Base-by-base conservation (phyloP, 2,329 filamentous ascomycete genomes). In the Emergomyces orientalis region DNA sequence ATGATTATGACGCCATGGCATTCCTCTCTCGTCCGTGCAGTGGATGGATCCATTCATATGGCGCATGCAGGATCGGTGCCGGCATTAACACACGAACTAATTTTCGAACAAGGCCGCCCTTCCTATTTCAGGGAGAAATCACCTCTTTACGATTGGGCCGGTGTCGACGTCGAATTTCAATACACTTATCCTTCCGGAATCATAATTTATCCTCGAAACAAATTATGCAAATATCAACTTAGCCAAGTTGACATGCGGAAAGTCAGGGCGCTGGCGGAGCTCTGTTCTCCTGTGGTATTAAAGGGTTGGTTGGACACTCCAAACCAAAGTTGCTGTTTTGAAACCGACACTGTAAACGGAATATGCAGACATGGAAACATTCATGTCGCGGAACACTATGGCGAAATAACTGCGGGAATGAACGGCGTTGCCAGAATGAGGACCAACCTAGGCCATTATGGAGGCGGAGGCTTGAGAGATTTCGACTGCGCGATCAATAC, bases 91-190 rank as follows among this genome's bases (percentile, higher is more conserved):
- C 57, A 59, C 41, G 57, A 59, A 34, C 27, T 59, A 34, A 59
- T 59, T 19, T 59, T 59, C 11, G 57, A 59, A 19, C 14, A 59
- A 41, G 57, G 27, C 17, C 57, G 41, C 34, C 57, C 57, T 17
- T 54, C 39, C 59, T 43, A 58, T 59, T 52, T 43, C 43, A 47
- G 63, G 55, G 25, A 64, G 41, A 59, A 59, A 47, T 59, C 57
- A 14, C n/a, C 57, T 3, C 57, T 59, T 34, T 59, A 64, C 51
- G 52, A 62, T 27, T 57, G 51, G 60, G 22, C 9, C 5, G 27
- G 39, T 32, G 52, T 47, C 30, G 60, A 56, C 11, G 51, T 62
- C 14, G 52, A 56, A 34, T 57, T 62, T 39, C 49, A 56, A n/a
- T 57, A 56, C 37, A 45, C 45, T 27, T 62, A 62, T 34, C 60